Conservation (phyloP, 371 early-diverging fungal genomes). For the Apophysomyces sp. region DNA sequence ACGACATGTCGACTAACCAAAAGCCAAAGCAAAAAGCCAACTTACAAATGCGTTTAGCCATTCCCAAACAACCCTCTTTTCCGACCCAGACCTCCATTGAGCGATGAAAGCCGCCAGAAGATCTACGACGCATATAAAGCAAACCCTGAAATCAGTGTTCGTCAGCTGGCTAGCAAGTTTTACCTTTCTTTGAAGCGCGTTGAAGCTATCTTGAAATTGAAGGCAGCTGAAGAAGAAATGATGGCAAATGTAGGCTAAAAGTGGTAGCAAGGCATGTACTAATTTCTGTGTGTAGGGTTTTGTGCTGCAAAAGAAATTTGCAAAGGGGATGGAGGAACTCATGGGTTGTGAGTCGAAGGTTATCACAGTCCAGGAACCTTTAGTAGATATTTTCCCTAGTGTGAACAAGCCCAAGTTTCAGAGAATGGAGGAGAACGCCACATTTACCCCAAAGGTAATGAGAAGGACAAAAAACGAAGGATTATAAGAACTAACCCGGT, state of each 20-base stretch:
- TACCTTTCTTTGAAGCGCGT: constrained; percentile 83
- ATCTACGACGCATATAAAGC: constrained; percentile 69
- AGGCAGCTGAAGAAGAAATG: constrained; percentile 75
- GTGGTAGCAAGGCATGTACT: neutral
- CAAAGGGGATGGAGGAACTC: constrained; percentile 83
- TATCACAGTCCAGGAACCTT: constrained; percentile 53
- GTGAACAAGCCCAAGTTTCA: constrained; percentile 79
- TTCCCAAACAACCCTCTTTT: constrained; percentile 91
- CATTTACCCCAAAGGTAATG: constrained; percentile 60
- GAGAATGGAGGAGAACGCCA: constrained; percentile 74
- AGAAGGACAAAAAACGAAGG: neutral
- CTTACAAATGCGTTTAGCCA: constrained; percentile 38
- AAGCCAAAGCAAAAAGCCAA: neutral
- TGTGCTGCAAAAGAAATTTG: constrained; percentile 60
- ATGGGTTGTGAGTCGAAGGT: constrained; percentile 59
- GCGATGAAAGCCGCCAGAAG: constrained; percentile 66
- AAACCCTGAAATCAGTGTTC: constrained; percentile 67
- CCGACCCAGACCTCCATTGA: constrained; percentile 77
- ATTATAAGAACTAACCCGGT: neutral
- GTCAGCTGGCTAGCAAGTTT: constrained; percentile 72
- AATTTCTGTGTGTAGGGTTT: constrained; percentile 35
- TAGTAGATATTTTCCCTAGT: constrained; percentile 60
- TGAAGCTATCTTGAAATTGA: constrained; percentile 88
- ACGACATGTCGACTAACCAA: neutral
- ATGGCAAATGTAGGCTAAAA: constrained; percentile 48